Base-by-base conservation (phyloP, 2,329 filamentous ascomycete species). In the Penicillium sp. region DNA sequence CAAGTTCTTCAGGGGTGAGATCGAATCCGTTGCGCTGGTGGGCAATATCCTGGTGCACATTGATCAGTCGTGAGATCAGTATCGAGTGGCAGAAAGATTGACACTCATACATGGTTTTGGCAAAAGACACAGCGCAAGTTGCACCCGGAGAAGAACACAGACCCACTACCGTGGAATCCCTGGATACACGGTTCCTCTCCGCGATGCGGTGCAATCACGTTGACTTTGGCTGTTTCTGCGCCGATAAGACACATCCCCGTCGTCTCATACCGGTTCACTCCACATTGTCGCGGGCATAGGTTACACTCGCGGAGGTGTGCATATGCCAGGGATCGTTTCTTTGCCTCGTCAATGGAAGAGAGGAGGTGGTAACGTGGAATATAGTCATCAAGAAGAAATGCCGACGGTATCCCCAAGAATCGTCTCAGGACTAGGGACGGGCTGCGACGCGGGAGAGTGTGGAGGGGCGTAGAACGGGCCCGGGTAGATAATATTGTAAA, bases 141-240 rank as follows among this genome's bases (percentile, higher is more conserved):
- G 59, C 83, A 86, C 18, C 86, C 86, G 6, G 78, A 83, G 71
- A 93, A 90, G 68, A 91, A 91, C 26, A 94, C 86, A 6, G 82
- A 79, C 9, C 87, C 87, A 44, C 81, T 87, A 9, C 87, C 87
- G 61, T 87, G 79, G 57, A 87, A 85, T 4, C 87, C 86, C 64
- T 93, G 86, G 13, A 94, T 80, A 60, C 86, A 93, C 0, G 87
- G 84, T 61, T 94, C 80, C 72, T 91, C 86, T 29, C 86, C 87
- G 61, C 90, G 90, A 65, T 93, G 87, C 35, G 87, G 87, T 42
- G 86, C 87, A 50, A 94, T 87, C 6, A 86, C 86, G 60, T 87
- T 89, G 51, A 93, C 86, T 56, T 87, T 88, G 40, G 81, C 85
- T 32, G 77, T 83, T 43, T 83, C 76, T 1, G 76, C 75, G 10